phyloP scores from a whole-genome alignment of 441 rosid species.

The Sinapis alba region DNA sequence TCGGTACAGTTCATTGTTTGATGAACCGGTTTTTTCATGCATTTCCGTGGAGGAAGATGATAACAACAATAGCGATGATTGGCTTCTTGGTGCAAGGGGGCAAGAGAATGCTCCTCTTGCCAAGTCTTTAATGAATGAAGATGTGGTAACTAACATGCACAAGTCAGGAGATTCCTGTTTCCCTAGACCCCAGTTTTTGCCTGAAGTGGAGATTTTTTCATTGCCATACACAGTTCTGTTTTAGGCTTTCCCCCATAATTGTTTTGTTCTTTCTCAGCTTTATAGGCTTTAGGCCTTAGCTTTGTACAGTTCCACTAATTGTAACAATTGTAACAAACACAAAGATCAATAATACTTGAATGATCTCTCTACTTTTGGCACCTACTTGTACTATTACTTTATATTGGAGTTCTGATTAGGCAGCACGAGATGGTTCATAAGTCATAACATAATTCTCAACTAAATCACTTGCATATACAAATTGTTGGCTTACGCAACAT shows the following conservation, averaged over 20 bases:
- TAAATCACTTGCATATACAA: background rate
- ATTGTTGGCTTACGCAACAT: background rate
- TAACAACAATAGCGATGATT: constrained; percentile 15
- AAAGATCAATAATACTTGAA: constrained; percentile 12
- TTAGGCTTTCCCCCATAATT: constrained; percentile 22
- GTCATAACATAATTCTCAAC: background rate
- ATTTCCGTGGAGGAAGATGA: background rate
- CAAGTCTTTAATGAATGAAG: background rate
- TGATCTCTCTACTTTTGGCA: constrained; percentile 3
- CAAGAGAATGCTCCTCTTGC: background rate
- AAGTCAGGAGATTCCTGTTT: constrained; percentile 14
- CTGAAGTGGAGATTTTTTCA: constrained; percentile 52
- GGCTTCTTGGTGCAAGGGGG: constrained; percentile 25
- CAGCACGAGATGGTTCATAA: background rate
- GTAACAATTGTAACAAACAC: constrained; percentile 27
- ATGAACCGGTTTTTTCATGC: constrained; percentile 25
- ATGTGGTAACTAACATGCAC: background rate
- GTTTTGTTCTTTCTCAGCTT: constrained; percentile 17
- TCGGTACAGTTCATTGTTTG: constrained; percentile 16
- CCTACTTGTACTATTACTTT: background rate
- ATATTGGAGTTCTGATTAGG: background rate
- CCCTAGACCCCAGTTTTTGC: constrained; percentile 46
- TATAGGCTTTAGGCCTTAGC: constrained; percentile 17
- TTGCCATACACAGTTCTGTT: constrained; percentile 72
- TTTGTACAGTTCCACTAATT: constrained; percentile 27